Conservation (phyloP, 345 rosid genomes). For the Bruguiera parviflora region DNA sequence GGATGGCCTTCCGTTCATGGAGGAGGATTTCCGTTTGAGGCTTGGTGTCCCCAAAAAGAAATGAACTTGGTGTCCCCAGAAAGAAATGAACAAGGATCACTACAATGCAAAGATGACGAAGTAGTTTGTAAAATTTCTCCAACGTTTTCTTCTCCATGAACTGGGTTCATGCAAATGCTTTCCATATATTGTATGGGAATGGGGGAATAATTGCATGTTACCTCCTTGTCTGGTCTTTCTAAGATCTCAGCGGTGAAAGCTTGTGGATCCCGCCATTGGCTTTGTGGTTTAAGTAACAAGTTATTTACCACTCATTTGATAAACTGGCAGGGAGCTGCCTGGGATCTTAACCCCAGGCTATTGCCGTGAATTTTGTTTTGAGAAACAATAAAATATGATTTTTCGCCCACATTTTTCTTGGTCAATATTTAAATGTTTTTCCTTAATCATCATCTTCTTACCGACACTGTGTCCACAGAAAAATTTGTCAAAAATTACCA, state of each 20-base stretch:
- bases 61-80: slow-evolving; percentile 51
- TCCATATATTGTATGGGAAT: too few species aligned
- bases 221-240: too few species aligned
- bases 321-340: background rate
- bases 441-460: too few species aligned
- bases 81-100: slow-evolving; percentile 24
- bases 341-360: background rate
- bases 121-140: background rate
- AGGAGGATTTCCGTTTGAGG: slow-evolving; percentile 76
- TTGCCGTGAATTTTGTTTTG: slow-evolving; percentile 10
- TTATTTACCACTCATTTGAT: too few species aligned
- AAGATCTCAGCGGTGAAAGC: too few species aligned
- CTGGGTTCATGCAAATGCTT: too few species aligned
- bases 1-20: slow-evolving; percentile 90
- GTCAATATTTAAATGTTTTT: background rate
- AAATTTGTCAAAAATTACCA: too few species aligned
- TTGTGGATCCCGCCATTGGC: too few species aligned
- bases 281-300: too few species aligned
- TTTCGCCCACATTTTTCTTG: too few species aligned
- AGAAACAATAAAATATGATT: slow-evolving; percentile 1
- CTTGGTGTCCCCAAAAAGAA: slow-evolving; percentile 53
- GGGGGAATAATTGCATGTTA: too few species aligned
- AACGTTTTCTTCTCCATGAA: background rate
- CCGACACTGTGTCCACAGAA: too few species aligned
- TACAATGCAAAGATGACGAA: background rate